These are phyloP conservation scores for Bremia lactucae DNA, from an alignment of 352 stramenopile species.

Conservation along the genomic window DNA sequence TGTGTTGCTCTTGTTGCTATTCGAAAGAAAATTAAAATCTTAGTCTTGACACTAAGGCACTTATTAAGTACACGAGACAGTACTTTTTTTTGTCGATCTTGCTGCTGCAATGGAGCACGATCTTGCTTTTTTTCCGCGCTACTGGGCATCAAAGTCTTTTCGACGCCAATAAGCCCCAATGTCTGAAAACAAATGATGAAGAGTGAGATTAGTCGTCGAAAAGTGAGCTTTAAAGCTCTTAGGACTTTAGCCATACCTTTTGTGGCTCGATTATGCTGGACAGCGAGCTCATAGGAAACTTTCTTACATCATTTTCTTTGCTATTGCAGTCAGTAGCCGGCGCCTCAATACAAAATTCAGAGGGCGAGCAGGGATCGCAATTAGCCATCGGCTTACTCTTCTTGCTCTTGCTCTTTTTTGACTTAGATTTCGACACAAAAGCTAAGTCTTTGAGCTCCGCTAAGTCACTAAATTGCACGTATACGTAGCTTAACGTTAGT, in stretches of 20 bases:
- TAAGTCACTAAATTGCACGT: slow-evolving; percentile 29
- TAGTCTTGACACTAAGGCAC: too few relatives aligned
- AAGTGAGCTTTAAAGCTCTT: not conserved
- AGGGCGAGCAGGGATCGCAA: slow-evolving; percentile 2
- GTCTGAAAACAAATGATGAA: slow-evolving; percentile 4
- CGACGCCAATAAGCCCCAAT: not conserved
- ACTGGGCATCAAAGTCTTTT: slow-evolving; percentile 3
- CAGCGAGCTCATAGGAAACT: slow-evolving; percentile 3
- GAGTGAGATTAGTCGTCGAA: not conserved
- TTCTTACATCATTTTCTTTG: slow-evolving; percentile 4
- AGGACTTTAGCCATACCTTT: slow-evolving; percentile 3
- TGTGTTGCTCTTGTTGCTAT: slow-evolving; percentile 14
- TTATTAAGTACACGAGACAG: too few relatives aligned
- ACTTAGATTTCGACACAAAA: slow-evolving; percentile 48
- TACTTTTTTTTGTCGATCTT: too few relatives aligned
- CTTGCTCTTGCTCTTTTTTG: slow-evolving; percentile 60
- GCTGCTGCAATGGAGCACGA: slow-evolving; percentile 2
- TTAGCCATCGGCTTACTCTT: slow-evolving; percentile 13
- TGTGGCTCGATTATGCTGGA: slow-evolving; percentile 12
- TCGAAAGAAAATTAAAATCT: too few relatives aligned
- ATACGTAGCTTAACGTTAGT: slow-evolving; percentile 1
- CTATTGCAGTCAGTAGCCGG: not conserved
- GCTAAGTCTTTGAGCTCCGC: slow-evolving; percentile 60
- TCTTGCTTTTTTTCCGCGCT: slow-evolving; percentile 9
- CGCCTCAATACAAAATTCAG: slow-evolving; percentile 6